Evolutionary conservation across 1,284 basidiomycete species (phyloP).

Genomic region (Wolfiporia cocos): DNA sequence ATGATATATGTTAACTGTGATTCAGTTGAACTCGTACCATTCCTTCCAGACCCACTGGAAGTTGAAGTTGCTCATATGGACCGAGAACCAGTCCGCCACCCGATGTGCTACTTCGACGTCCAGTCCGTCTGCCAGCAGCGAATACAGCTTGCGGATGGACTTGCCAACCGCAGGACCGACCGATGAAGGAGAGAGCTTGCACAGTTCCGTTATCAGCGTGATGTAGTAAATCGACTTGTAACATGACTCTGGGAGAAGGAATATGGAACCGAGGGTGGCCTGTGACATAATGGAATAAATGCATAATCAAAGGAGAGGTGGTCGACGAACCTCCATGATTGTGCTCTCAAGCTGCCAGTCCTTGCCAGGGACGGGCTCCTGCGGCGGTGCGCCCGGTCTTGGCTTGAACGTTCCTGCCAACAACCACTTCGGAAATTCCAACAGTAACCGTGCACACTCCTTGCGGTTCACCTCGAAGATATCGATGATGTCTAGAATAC

Average conservation of each 20-base stretch:
- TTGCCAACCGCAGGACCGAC: conserved; percentile 96
- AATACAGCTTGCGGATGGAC: conserved; percentile 85
- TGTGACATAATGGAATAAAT: conserved; percentile 21
- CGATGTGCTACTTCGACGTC: conserved; percentile 81
- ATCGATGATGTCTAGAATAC: conserved; percentile 80
- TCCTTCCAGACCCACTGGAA: conserved; percentile 99
- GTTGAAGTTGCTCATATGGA: conserved; percentile 96
- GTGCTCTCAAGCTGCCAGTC: conserved; percentile 79
- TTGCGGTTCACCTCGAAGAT: conserved; percentile 97
- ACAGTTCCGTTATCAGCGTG: conserved; percentile 87
- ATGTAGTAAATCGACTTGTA: conserved; percentile 86
- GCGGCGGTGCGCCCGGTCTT: conserved; percentile 47
- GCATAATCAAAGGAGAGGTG: not conserved
- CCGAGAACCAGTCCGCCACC: conserved; percentile 92
- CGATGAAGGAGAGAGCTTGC: conserved; percentile 86
- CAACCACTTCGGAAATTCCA: conserved; percentile 87
- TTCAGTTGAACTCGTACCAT: conserved; percentile 56
- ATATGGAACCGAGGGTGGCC: conserved; percentile 72
- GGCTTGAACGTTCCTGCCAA: conserved; percentile 81
- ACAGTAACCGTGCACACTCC: conserved; percentile 83
- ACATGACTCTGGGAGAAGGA: conserved; percentile 73
- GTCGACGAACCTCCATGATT: conserved; percentile 58
- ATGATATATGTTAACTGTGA: not conserved
- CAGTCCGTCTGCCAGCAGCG: conserved; percentile 68
- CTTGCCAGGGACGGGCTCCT: conserved; percentile 47